Evolutionary conservation across 495 filamentous ascomycete genomes (phyloP).

Genomic region (Hapsidospora chrysogenum): DNA sequence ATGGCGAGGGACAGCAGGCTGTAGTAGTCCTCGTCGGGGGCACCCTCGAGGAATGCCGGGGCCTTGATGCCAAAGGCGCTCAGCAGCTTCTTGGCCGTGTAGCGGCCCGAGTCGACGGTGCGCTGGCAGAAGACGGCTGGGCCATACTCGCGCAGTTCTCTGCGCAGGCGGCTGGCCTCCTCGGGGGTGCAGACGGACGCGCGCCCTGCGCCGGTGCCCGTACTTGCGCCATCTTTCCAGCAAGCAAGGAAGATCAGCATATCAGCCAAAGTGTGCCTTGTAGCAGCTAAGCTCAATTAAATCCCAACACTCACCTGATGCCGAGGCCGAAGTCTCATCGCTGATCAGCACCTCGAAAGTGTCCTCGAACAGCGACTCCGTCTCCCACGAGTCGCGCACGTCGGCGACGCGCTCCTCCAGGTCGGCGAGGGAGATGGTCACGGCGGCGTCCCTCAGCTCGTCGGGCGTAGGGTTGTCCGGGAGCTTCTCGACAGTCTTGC

Average conservation of each 20-base stretch:
- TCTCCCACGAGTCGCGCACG: slow-evolving; percentile 47
- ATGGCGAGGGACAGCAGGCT: slow-evolving; percentile 60
- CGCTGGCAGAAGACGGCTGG: slow-evolving; percentile 57
- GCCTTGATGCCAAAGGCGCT: slow-evolving; percentile 81
- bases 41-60: slow-evolving; percentile 59
- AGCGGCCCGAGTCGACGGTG: slow-evolving; percentile 47
- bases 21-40: slow-evolving; percentile 58
- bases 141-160: slow-evolving; percentile 56
- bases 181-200: slow-evolving; percentile 54
- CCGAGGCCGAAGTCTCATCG: too few species aligned
- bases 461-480: slow-evolving; percentile 7
- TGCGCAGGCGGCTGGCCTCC: slow-evolving; percentile 50
- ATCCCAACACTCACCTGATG: too few species aligned
- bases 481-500: neutral
- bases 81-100: slow-evolving; percentile 68
- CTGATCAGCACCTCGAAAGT: slow-evolving; percentile 45
- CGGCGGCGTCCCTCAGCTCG: slow-evolving; percentile 15
- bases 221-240: slow-evolving; percentile 3
- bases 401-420: slow-evolving; percentile 45
- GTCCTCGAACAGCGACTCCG: slow-evolving; percentile 51
- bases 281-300: too few species aligned
- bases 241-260: too few species aligned
- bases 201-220: neutral
- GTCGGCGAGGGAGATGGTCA: slow-evolving; percentile 17
- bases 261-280: slow-evolving; percentile 38